phyloP scores from a whole-genome alignment of 75 land plant species.

The Pseudotsuga menziesii region DNA sequence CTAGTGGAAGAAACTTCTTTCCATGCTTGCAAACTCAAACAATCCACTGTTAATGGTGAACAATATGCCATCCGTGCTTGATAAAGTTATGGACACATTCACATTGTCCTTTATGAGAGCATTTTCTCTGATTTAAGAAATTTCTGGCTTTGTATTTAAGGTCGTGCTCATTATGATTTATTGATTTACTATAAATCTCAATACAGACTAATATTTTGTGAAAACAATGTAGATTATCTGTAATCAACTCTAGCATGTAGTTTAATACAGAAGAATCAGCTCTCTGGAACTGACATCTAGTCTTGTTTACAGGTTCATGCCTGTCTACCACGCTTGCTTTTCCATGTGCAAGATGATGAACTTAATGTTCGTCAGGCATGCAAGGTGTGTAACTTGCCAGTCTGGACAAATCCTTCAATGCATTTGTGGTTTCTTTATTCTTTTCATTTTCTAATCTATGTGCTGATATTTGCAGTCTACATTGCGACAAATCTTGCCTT shows the following conservation, averaged over 20 bases:
- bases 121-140: background rate
- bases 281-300: background rate
- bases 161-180: background rate
- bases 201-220: background rate
- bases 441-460: background rate
- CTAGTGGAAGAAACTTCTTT: background rate
- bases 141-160: background rate
- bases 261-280: background rate
- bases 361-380: slow-evolving; percentile 73
- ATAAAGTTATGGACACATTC: background rate
- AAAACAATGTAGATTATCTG: background rate
- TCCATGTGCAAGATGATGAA: slow-evolving; percentile 91
- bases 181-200: background rate
- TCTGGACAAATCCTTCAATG: background rate
- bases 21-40: background rate
- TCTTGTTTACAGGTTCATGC: slow-evolving; percentile 67
- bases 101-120: background rate
- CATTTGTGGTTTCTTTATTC: background rate
- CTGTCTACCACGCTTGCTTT: slow-evolving; percentile 64
- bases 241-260: background rate
- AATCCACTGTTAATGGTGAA: background rate
- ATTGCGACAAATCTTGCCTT: slow-evolving; percentile 45
- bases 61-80: background rate
- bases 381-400: slow-evolving; percentile 37
- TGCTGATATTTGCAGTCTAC: slow-evolving; percentile 45